A percentile compares a stretch with the other conserved stretches of the same genome.
These are phyloP conservation scores for Fusarium drepaniforme DNA, from an alignment of 2,329 filamentous ascomycete genomes.

Conservation along the genomic window DNA sequence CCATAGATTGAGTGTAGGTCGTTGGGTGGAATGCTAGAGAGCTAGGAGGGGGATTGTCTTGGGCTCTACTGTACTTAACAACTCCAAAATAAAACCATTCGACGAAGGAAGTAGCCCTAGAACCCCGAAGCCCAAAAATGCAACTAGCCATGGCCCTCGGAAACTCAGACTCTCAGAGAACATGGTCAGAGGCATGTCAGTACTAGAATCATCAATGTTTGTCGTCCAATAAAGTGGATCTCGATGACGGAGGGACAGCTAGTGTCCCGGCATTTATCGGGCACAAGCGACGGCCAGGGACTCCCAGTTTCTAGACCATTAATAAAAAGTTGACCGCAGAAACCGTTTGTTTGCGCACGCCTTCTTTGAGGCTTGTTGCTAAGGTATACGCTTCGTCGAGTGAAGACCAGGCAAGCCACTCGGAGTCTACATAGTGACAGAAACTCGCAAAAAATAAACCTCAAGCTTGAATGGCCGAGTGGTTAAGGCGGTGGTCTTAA, in stretches of 20 bases:
- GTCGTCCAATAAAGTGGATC: neutral
- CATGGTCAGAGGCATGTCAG: neutral
- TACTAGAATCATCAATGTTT: neutral
- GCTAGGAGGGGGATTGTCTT: neutral
- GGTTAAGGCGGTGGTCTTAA: constrained; percentile 2
- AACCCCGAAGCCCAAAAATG: neutral
- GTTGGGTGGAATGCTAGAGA: neutral
- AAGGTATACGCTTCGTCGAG: neutral
- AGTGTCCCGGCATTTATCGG: fast-evolving
- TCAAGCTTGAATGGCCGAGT: constrained; percentile 1
- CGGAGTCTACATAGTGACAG: neutral
- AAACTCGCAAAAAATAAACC: neutral
- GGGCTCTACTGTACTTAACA: neutral
- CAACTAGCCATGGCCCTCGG: neutral
- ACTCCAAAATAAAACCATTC: neutral
- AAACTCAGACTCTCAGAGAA: neutral
- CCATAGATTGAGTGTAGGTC: neutral
- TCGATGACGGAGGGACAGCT: neutral
- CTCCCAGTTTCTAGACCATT: too few relatives aligned
- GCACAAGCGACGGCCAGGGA: neutral
- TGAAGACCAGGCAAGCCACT: neutral
- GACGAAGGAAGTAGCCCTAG: neutral
- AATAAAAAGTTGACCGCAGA: too few relatives aligned
- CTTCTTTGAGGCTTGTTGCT: neutral
- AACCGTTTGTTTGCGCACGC: neutral